phyloP scores from a whole-genome alignment of 208 protist species.

The Leishmania martiniquensis region DNA sequence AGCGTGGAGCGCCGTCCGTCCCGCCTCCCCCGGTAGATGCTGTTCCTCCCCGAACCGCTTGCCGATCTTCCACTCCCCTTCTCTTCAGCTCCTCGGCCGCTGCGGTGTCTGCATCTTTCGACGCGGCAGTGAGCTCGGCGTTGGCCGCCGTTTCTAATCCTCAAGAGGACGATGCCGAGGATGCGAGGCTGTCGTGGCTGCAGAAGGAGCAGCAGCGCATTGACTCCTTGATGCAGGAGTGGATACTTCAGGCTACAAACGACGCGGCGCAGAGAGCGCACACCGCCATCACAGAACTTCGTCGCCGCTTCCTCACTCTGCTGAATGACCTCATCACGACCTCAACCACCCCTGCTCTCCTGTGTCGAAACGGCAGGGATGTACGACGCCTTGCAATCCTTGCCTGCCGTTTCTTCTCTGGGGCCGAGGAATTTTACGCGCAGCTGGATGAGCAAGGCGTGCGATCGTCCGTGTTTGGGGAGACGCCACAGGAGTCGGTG shows the following conservation, averaged over 20 bases:
- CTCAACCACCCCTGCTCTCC: not conserved
- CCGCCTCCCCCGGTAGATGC: not conserved
- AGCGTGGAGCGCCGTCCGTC: not conserved
- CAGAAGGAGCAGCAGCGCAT: conserved; percentile 6
- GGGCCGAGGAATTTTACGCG: conserved; percentile 47
- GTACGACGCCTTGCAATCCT: conserved; percentile 22
- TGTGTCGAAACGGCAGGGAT: not conserved
- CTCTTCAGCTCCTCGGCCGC: not conserved
- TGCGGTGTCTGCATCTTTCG: not conserved
- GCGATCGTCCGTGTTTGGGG: conserved; percentile 16
- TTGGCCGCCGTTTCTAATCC: not conserved
- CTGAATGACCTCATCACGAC: conserved; percentile 5
- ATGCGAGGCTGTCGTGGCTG: conserved; percentile 17
- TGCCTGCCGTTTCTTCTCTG: conserved; percentile 29
- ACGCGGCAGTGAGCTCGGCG: not conserved
- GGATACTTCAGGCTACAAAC: conserved; percentile 7
- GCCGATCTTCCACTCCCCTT: not conserved
- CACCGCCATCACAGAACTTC: conserved; percentile 21
- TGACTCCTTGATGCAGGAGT: conserved; percentile 13
- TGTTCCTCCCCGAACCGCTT: not conserved
- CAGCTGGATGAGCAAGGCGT: conserved; percentile 29
- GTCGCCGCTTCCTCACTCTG: not conserved
- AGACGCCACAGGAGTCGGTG: conserved; percentile 24
- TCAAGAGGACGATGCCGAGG: conserved; percentile 6
- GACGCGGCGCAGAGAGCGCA: conserved; percentile 14